Conservation (phyloP, 139 green algal species). For the Picochlorum sp. region DNA sequence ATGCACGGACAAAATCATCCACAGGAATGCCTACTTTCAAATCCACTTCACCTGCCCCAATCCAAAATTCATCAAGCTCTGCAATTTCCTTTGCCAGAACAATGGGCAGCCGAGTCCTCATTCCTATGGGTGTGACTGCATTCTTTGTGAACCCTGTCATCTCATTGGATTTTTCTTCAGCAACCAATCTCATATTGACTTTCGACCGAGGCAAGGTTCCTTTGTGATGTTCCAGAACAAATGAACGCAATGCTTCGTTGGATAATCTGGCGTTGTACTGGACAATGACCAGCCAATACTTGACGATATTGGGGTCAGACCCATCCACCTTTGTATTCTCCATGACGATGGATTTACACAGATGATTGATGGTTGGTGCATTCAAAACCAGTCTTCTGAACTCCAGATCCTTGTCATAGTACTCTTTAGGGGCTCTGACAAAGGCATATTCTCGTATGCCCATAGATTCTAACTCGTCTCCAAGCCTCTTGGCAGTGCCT, state of each 20-base stretch:
- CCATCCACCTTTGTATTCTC: slow-evolving; percentile 55
- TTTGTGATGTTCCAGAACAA: slow-evolving; percentile 47
- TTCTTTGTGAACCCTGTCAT: slow-evolving; percentile 74
- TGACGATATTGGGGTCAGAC: slow-evolving; percentile 3
- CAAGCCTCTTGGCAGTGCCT: slow-evolving; percentile 7
- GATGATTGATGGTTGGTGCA: slow-evolving; percentile 45
- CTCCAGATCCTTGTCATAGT: slow-evolving; percentile 75
- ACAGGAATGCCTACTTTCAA: slow-evolving; percentile 60
- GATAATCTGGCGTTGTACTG: slow-evolving; percentile 71
- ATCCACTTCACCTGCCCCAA: slow-evolving; percentile 82
- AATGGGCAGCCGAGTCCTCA: slow-evolving; percentile 58
- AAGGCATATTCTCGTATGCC: slow-evolving; percentile 46
- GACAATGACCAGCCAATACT: slow-evolving; percentile 66
- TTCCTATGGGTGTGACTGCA: slow-evolving; percentile 70
- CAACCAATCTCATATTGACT: slow-evolving; percentile 79
- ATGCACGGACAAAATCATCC: slow-evolving; percentile 51
- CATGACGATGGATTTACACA: slow-evolving; percentile 84
- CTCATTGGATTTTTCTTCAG: slow-evolving; percentile 49
- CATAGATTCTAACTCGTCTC: slow-evolving; percentile 22
- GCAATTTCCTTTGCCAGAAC: slow-evolving; percentile 61
- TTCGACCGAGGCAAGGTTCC: slow-evolving; percentile 26
- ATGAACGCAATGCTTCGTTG: slow-evolving; percentile 66
- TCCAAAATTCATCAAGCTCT: slow-evolving; percentile 55
- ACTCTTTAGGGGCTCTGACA: slow-evolving; percentile 56
- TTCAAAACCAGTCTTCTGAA: slow-evolving; percentile 37